Evolutionary conservation across 768 basidiomycete species (phyloP).

Genomic region (Amanita brunnescens): DNA sequence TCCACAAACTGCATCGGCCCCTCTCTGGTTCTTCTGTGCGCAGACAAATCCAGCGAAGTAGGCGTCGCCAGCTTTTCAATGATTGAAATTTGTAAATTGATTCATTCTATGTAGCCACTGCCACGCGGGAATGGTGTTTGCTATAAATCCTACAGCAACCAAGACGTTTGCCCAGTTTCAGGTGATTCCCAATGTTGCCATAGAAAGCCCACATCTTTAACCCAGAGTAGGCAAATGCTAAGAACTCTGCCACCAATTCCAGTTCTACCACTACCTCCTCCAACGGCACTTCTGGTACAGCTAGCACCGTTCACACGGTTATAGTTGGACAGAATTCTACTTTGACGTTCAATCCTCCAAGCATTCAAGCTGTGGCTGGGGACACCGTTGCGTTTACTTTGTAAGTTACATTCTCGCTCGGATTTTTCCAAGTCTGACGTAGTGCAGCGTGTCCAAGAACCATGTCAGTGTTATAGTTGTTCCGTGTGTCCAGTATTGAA

Average conservation of each 20-base stretch:
- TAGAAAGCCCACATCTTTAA: background rate
- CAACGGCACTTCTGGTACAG: background rate
- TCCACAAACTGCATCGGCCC: conserved; percentile 25
- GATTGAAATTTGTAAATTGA: background rate
- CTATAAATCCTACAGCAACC: conserved; percentile 26
- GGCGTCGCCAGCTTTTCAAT: background rate
- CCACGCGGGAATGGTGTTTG: conserved; percentile 31
- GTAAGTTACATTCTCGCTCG: conserved; percentile 12
- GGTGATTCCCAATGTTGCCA: background rate
- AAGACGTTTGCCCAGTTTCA: conserved; percentile 27
- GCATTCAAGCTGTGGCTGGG: conserved; percentile 20
- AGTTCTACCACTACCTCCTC: background rate
- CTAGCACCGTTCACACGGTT: conserved; percentile 4
- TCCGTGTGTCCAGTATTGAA: background rate
- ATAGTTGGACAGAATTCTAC: background rate
- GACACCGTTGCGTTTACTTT: conserved; percentile 34
- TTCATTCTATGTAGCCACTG: conserved; percentile 20
- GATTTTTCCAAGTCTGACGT: background rate
- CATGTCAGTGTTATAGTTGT: conserved; percentile 17
- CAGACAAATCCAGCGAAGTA: conserved; percentile 28
- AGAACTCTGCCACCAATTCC: conserved; percentile 9
- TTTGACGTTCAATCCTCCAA: conserved; percentile 8
- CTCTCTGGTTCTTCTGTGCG: conserved; percentile 57
- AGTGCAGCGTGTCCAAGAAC: conserved; percentile 20
- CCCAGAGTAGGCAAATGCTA: background rate